A percentile compares a stretch with the other conserved stretches of the same genome.
Conservation (phyloP, 768 basidiomycete genomes). For the Leccinellum luteum region DNA sequence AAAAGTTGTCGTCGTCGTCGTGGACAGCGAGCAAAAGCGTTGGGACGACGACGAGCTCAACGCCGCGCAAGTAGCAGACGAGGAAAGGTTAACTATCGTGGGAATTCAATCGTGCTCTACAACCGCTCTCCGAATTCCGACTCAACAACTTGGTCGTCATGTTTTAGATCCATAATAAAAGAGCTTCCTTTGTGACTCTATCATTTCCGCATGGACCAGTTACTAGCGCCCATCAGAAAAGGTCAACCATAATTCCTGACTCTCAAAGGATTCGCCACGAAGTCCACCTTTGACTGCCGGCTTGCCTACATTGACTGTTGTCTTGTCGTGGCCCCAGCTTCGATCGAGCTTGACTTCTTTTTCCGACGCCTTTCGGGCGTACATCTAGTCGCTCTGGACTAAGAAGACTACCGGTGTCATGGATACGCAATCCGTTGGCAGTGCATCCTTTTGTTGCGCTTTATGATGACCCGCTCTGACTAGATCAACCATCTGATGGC, state of each 20-base stretch:
- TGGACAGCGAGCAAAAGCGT: conserved; percentile 25
- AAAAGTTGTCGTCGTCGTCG: conserved; percentile 18
- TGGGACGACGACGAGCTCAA: conserved; percentile 22
- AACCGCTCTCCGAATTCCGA: conserved; percentile 19
- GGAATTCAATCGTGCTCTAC: conserved; percentile 15
- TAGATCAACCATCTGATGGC: not conserved
- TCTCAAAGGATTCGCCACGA: not conserved
- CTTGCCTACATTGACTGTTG: not conserved
- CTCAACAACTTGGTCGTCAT: conserved; percentile 7
- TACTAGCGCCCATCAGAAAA: too few relatives aligned
- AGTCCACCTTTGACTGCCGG: not conserved
- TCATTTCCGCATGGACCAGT: not conserved
- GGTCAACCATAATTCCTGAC: too few relatives aligned
- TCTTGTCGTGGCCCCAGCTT: not conserved
- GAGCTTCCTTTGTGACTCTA: not conserved
- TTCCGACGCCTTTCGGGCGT: not conserved
- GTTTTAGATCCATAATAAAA: too few relatives aligned
- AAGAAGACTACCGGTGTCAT: too few relatives aligned
- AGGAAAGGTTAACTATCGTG: conserved; percentile 25
- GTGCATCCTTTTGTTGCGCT: not conserved
- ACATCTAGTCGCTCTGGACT: not conserved
- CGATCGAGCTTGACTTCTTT: not conserved
- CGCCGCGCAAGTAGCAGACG: conserved; percentile 8
- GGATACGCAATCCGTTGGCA: not conserved
- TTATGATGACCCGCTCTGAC: not conserved